Evolutionary conservation across 257 asterid genomes (phyloP).

Genomic region (Nicotiana sylvestris): DNA sequence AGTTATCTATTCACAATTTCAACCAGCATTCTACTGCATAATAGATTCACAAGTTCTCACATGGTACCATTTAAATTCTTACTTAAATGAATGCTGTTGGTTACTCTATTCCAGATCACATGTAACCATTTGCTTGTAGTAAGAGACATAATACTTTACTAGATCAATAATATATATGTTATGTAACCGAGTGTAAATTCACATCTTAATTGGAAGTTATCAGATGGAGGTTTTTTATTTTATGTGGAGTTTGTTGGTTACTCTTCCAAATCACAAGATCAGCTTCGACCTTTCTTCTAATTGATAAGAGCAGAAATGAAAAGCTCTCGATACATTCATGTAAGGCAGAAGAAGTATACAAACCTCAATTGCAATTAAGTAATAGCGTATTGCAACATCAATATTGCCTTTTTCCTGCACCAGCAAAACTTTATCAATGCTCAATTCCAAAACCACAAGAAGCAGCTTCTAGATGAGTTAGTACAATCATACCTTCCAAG

Average conservation of each 20-base stretch:
- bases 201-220: background rate
- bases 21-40: background rate
- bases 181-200: background rate
- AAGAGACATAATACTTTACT: background rate
- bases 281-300: background rate
- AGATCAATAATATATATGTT: background rate
- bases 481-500: conserved; percentile 68
- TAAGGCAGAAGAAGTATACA: conserved; percentile 20
- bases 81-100: background rate
- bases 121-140: background rate
- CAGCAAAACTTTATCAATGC: conserved; percentile 12
- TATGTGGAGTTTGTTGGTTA: background rate
- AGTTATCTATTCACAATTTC: background rate
- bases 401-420: conserved; percentile 94
- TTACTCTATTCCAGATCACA: background rate
- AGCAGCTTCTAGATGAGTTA: conserved; percentile 9
- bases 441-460: conserved; percentile 17
- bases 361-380: conserved; percentile 96
- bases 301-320: background rate
- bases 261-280: background rate
- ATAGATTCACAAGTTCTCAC: background rate
- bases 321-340: background rate
- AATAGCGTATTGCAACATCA: conserved; percentile 90
- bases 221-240: background rate
- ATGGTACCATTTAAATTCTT: background rate